Conservation (phyloP, 768 basidiomycete species). For the Rhizopogon rudus region DNA sequence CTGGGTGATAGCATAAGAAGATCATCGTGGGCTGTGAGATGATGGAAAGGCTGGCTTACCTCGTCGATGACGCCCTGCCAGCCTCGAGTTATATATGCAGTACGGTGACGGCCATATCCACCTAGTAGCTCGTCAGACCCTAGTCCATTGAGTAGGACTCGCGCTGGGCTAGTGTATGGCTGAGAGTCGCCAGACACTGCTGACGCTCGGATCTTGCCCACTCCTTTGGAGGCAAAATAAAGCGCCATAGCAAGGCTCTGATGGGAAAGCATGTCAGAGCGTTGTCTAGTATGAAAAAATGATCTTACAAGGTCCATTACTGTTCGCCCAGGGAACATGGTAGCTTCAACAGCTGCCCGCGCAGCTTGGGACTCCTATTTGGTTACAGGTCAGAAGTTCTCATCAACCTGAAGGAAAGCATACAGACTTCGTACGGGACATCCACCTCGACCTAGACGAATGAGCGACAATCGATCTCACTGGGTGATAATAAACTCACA, state of each 20-base stretch:
- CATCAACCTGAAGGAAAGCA: neutral
- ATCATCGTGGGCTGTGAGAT: neutral
- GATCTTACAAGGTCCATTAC: conserved; percentile 84
- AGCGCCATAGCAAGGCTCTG: conserved; percentile 91
- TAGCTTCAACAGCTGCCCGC: conserved; percentile 49
- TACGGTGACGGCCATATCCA: conserved; percentile 87
- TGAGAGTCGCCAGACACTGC: conserved; percentile 25
- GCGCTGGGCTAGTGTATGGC: conserved; percentile 68
- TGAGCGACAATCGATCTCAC: neutral
- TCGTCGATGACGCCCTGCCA: conserved; percentile 81
- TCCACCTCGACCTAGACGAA: conserved; percentile 72
- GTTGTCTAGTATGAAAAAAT: neutral
- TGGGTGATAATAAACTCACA: conserved; percentile 35
- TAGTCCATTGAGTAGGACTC: conserved; percentile 84
- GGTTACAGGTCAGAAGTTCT: conserved; percentile 5
- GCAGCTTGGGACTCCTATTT: conserved; percentile 62
- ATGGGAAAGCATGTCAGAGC: conserved; percentile 1
- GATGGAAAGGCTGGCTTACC: conserved; percentile 35
- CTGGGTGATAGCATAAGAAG: conserved; percentile 32
- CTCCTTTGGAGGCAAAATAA: conserved; percentile 86
- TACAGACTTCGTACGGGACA: conserved; percentile 68
- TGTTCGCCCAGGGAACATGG: conserved; percentile 77
- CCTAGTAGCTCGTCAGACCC: conserved; percentile 96
- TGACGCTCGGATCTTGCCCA: conserved; percentile 48
- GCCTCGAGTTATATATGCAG: conserved; percentile 59